These are phyloP conservation scores for Cyberlindnera saturnus DNA, from an alignment of 805 yeast genomes.

Conservation along the genomic window DNA sequence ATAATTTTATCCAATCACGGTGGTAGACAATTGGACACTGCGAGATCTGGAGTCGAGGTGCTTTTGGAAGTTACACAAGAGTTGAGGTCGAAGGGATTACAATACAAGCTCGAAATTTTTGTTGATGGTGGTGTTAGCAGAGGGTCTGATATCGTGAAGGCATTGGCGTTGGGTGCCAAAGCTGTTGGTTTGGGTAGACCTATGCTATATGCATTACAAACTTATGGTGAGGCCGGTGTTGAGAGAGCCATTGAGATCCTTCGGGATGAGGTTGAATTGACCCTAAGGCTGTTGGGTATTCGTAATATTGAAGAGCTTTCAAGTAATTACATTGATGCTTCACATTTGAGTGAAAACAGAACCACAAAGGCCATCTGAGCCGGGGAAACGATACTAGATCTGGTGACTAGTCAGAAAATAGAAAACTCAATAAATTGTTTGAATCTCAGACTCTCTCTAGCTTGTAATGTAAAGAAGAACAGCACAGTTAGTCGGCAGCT, in stretches of 20 bases:
- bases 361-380: no score
- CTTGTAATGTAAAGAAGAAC: no score
- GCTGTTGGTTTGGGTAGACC: slow-evolving; percentile 76
- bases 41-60: slow-evolving; percentile 56
- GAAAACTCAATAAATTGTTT: no score
- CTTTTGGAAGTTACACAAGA: slow-evolving; percentile 47
- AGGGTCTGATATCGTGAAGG: slow-evolving; percentile 73
- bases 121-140: slow-evolving; percentile 76
- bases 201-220: slow-evolving; percentile 69
- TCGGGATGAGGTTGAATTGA: slow-evolving; percentile 54
- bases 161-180: slow-evolving; percentile 69
- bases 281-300: slow-evolving; percentile 64
- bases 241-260: slow-evolving; percentile 54
- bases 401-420: no score
- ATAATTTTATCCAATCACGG: slow-evolving; percentile 70
- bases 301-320: slow-evolving; percentile 38
- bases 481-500: no score
- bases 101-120: slow-evolving; percentile 52
- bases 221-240: slow-evolving; percentile 76
- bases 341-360: neutral
- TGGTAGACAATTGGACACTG: slow-evolving; percentile 62
- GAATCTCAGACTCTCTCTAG: no score
- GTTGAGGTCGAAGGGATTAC: slow-evolving; percentile 34
- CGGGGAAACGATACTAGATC: no score
- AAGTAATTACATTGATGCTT: neutral